Evolutionary conservation across 1,284 basidiomycete species (phyloP).

Genomic region (Leccinum pallidistipes): DNA sequence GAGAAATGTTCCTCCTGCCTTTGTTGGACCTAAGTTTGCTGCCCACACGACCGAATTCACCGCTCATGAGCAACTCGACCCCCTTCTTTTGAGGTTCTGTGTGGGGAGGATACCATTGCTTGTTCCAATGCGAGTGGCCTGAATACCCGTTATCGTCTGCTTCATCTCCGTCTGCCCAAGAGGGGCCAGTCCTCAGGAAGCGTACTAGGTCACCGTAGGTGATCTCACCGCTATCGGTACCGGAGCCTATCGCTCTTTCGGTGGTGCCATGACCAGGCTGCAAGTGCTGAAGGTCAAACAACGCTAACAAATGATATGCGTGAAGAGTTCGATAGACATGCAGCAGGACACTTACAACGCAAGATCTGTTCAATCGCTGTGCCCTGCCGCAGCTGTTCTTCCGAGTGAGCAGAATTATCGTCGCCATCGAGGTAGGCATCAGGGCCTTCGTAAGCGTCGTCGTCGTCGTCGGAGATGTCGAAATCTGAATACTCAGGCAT

Average conservation of each 20-base stretch:
- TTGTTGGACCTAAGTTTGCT: constrained; percentile 46
- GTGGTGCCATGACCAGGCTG: constrained; percentile 12
- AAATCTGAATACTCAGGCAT: constrained; percentile 28
- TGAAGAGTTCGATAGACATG: neutral
- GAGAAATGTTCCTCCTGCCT: constrained; percentile 45
- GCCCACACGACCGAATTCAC: constrained; percentile 81
- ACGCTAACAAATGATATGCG: constrained; percentile 32
- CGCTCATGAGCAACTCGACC: constrained; percentile 68
- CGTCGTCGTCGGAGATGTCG: constrained; percentile 32
- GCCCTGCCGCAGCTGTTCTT: constrained; percentile 9
- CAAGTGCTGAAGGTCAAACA: constrained; percentile 42
- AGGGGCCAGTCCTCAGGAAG: constrained; percentile 16
- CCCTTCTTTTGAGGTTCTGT: constrained; percentile 74
- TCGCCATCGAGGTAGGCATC: constrained; percentile 34
- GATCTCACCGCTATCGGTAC: constrained; percentile 31
- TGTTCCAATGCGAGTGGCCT: constrained; percentile 25
- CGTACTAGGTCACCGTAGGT: constrained; percentile 26
- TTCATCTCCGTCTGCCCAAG: constrained; percentile 25
- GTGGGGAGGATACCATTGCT: constrained; percentile 49
- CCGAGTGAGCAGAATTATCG: constrained; percentile 23
- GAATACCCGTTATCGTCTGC: constrained; percentile 38
- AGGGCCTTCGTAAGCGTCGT: constrained; percentile 33
- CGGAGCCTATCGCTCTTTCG: constrained; percentile 32
- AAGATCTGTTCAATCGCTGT: constrained; percentile 35
- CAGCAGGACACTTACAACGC: constrained; percentile 33